These are phyloP conservation scores for Hirsutella thompsonii DNA, from an alignment of 2,329 filamentous ascomycete species.

Conservation along the genomic window DNA sequence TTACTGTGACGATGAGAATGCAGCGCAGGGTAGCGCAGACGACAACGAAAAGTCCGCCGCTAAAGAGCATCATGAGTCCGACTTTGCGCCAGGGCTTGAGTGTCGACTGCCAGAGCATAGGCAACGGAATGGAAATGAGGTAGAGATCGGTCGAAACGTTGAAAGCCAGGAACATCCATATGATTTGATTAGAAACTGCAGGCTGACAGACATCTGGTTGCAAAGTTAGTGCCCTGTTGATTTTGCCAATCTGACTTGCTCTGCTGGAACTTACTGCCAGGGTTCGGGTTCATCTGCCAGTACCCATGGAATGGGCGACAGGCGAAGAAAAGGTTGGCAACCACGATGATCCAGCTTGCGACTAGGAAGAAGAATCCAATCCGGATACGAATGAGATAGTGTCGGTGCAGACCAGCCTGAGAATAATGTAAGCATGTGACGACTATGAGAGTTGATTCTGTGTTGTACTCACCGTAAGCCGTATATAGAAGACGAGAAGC, in stretches of 20 bases:
- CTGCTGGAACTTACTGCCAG: constrained; percentile 29
- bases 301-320: constrained; percentile 39
- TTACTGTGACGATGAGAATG: constrained; percentile 14
- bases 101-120: constrained; percentile 30
- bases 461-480: constrained; percentile 24
- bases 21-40: constrained; percentile 24
- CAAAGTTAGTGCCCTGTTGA: too few species aligned
- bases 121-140: constrained; percentile 43
- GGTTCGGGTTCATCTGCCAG: constrained; percentile 47
- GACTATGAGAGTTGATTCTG: neutral
- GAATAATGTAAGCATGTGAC: neutral
- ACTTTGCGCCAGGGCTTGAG: constrained; percentile 23
- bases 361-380: constrained; percentile 36
- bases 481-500: constrained; percentile 41
- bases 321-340: constrained; percentile 35
- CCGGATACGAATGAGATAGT: constrained; percentile 30
- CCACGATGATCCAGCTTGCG: constrained; percentile 32
- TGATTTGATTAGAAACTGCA: constrained; percentile 34
- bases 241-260: too few species aligned
- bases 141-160: constrained; percentile 46
- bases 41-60: constrained; percentile 26
- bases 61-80: constrained; percentile 24
- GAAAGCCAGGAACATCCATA: constrained; percentile 36
- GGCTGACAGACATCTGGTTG: constrained; percentile 30
- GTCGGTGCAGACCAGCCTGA: constrained; percentile 24